A percentile compares a stretch with the other conserved stretches of the same genome.
phyloP scores from a whole-genome alignment of 768 basidiomycete genomes.

The Pulveroboletus ravenelii region DNA sequence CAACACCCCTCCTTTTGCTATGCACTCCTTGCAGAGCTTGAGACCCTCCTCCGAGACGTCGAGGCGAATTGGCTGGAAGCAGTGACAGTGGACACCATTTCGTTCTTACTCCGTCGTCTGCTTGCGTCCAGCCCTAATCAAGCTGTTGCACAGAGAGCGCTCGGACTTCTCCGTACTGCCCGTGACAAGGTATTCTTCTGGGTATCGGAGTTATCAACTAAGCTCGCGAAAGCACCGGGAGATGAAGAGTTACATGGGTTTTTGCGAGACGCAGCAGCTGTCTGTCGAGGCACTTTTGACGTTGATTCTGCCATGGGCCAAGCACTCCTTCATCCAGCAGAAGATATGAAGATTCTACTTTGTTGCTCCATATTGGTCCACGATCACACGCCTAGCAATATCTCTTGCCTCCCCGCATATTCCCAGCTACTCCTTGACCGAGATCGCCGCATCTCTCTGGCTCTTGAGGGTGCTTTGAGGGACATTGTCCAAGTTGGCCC shows the following conservation, averaged over 20 bases:
- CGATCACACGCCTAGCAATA: slow-evolving; percentile 18
- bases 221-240: slow-evolving; percentile 11
- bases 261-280: slow-evolving; percentile 35
- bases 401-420: slow-evolving; percentile 2
- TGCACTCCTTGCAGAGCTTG: slow-evolving; percentile 33
- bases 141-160: slow-evolving; percentile 14
- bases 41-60: slow-evolving; percentile 24
- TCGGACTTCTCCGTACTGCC: slow-evolving; percentile 29
- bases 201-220: slow-evolving; percentile 30
- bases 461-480: slow-evolving; percentile 14
- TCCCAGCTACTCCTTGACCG: slow-evolving; percentile 24
- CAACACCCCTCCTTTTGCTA: slow-evolving; percentile 26
- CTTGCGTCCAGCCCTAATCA: slow-evolving; percentile 23
- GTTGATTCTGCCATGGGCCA: slow-evolving; percentile 11
- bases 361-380: slow-evolving; percentile 26
- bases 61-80: slow-evolving; percentile 39
- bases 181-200: slow-evolving; percentile 34
- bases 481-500: not conserved
- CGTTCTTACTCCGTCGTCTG: slow-evolving; percentile 34
- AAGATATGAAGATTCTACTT: slow-evolving; percentile 22
- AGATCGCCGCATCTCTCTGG: slow-evolving; percentile 29
- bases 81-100: slow-evolving; percentile 28
- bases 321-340: slow-evolving; percentile 11
- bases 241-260: slow-evolving; percentile 19
- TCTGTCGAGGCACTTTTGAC: slow-evolving; percentile 35